Evolutionary conservation across 1,284 basidiomycete genomes (phyloP), one percentile per base, ranked within the genome.

Genomic region (Melampsora americana): DNA sequence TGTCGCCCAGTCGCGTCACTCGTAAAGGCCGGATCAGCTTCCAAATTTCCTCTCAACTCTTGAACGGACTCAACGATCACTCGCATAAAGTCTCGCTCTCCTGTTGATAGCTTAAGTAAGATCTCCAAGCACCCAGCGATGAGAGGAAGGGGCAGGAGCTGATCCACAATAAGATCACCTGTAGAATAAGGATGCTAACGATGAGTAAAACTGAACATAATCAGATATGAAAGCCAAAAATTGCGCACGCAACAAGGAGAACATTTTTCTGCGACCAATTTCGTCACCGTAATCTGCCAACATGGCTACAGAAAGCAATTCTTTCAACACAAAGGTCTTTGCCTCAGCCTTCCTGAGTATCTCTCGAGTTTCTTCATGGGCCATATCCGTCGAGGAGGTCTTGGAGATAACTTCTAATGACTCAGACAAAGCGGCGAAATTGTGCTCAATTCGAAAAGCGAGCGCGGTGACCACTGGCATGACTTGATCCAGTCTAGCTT

Each of bases 1-100:
- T 86, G 30, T 83, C 84, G 35, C 81, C 81, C 30, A 80, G 79
- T 44, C 42, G 42, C 42, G 11, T 44, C 42, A 12, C 56, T 68
- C 28, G 56, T n/a, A 39, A 62, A 69, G 42, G 65, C 61, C 35
- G 73, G 56, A n/a, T 76, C 73, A 28, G 42, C 64, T 26, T 66
- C 66, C 18, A 67, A 60, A 76, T 62, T 53, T 80, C 92, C 90
- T 20, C 93, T 86, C 18, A 95, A 85, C 78, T 93, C 91, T 69
- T 94, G 90, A 2, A 97, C 90, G 28, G 96, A 89, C 80, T 99
- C 95, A 28, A 98, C 95, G 1, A 97, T 89, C 39, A 99, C 89
- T 1, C 93, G 89, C 82, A 98, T 93, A 66, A 98, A 87, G 82
- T 98, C 95, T 14, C 90, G 86, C 84, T 99, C 95, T 42, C 88